Evolutionary conservation across 345 rosid species (phyloP).

Genomic region (Citrus unshiu): DNA sequence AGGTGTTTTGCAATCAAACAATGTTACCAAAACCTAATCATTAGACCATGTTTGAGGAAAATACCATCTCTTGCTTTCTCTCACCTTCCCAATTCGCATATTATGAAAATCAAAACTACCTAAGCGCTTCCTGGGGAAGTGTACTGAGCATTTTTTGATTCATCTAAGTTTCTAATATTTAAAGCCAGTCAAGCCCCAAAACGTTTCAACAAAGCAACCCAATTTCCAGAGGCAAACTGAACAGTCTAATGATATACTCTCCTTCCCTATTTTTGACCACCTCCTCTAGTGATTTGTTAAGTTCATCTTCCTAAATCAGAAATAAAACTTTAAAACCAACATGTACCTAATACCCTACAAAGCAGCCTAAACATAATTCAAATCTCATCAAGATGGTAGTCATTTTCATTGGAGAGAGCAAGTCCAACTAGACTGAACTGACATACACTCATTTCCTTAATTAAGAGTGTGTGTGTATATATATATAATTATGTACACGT

Average conservation of each 20-base stretch:
- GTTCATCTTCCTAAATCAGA: not conserved
- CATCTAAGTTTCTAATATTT: not conserved
- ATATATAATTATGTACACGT: not conserved
- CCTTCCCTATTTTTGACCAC: not conserved
- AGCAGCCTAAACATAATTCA: not conserved
- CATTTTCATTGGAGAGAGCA: not conserved
- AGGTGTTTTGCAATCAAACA: not conserved
- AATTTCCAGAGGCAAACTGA: not conserved
- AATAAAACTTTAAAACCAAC: not conserved
- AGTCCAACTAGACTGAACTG: not conserved
- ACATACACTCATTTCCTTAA: not conserved
- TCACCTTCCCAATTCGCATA: not conserved
- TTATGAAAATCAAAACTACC: not conserved
- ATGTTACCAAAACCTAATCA: not conserved
- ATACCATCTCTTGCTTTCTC: not conserved
- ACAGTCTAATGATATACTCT: not conserved
- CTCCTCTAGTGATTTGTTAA: not conserved
- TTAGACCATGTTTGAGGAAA: not conserved
- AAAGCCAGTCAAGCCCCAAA: not conserved
- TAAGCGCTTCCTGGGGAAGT: not conserved
- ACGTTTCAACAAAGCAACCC: not conserved
- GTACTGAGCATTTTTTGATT: not conserved
- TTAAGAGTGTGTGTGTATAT: not conserved
- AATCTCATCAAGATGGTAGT: not conserved
- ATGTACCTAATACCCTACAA: not conserved